Evolutionary conservation across 1,139 yeast genomes (phyloP), one percentile per base, ranked within the genome.

Genomic region (Suhomyces atakaporum): DNA sequence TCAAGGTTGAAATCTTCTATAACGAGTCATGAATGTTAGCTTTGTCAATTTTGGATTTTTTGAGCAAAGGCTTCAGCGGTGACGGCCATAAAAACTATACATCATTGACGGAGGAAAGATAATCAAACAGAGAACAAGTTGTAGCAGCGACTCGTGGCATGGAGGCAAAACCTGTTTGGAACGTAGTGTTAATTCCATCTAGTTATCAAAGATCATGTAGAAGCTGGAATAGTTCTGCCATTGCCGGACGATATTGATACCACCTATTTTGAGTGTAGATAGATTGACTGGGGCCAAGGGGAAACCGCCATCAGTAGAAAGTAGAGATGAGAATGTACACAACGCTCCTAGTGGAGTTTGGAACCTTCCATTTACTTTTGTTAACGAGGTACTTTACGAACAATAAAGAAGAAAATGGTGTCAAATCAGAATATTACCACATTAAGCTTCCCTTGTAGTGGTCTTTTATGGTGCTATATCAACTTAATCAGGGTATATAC

Each of bases 91-190:
- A 54, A 25, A 66, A 66, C 39, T 42, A 51, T 71, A 64, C 44
- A 57, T 69, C 10, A 69, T 71, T 38, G 77, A 71, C 46, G 76
- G 76, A 7, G 75, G 69, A 47, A 66, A 61, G 45, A 61, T 64
- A 31, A 46, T 57, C 4, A 50, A 58, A 21, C 58, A 67, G 39
- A 67, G 74, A 48, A 67, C 71, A 32, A 69, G 72, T 29, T n/a
- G n/a, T 47, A 70, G 76, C 32, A 58, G 47, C 38, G 57, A 49
- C 37, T 18, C 20, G 5, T 61, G 63, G 40, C 48, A 49, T 29
- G 73, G 73, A n/a, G 74, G 75, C 25, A 69, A 71, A 47, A 67
- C 75, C 4, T 72, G 77, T 43, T 57, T 72, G 42, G 68, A 68
- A 44, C 58, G 71, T 43, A 58, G 56, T 16, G 61, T 60, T 31